phyloP scores from a whole-genome alignment of 805 yeast genomes.

The Wickerhamiella qilinensis region DNA sequence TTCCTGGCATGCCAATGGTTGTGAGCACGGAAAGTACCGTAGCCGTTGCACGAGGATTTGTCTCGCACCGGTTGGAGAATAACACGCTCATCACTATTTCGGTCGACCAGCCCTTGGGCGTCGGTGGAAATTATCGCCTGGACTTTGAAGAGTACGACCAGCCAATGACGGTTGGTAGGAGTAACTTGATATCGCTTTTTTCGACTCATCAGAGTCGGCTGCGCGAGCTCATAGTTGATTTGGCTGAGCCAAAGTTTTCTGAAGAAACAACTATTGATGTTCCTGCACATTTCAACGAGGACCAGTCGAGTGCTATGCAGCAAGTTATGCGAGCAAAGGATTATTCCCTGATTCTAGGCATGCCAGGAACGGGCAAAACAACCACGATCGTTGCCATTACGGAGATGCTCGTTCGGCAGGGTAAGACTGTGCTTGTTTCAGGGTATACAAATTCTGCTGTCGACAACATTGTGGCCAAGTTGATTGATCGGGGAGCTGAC shows the following conservation, averaged over 20 bases:
- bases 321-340: slow-evolving; percentile 50
- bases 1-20: background rate
- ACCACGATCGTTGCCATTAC: slow-evolving; percentile 74
- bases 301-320: slow-evolving; percentile 56
- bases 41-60: slow-evolving; percentile 2
- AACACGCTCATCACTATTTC: slow-evolving; percentile 31
- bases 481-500: slow-evolving; percentile 31
- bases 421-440: slow-evolving; percentile 57
- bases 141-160: slow-evolving; percentile 68
- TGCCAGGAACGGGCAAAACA: slow-evolving; percentile 98
- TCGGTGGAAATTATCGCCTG: slow-evolving; percentile 34
- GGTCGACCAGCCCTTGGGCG: slow-evolving; percentile 36
- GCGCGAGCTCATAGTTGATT: slow-evolving; percentile 38
- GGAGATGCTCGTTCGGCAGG: slow-evolving; percentile 37
- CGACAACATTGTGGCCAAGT: slow-evolving; percentile 71
- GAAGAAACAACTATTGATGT: background rate
- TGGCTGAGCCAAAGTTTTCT: slow-evolving; percentile 30
- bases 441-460: slow-evolving; percentile 94
- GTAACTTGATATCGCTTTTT: slow-evolving; percentile 56
- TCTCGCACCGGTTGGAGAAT: slow-evolving; percentile 19
- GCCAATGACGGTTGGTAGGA: slow-evolving; percentile 63
- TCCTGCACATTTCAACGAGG: slow-evolving; percentile 36
- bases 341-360: slow-evolving; percentile 72
- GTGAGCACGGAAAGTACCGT: slow-evolving; percentile 2
- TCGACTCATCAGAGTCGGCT: slow-evolving; percentile 22